Conservation (phyloP, 805 yeast genomes). For the Candida sanyiensis region DNA sequence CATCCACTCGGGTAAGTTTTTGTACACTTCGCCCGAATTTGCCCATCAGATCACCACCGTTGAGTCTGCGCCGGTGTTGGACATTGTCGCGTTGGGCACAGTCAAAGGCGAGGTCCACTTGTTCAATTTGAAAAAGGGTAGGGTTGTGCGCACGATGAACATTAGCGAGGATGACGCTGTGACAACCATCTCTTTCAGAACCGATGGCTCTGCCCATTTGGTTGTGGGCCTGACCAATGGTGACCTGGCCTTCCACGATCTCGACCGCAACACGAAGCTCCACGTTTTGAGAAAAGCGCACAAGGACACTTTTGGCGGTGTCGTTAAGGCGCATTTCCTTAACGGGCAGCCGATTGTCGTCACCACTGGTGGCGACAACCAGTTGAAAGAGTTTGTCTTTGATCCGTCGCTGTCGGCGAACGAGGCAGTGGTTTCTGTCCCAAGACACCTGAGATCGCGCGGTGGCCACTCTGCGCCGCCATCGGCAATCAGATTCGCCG, state of each 20-base stretch:
- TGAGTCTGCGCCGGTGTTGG: slow-evolving; percentile 82
- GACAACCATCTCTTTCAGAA: slow-evolving; percentile 73
- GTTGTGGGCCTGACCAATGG: slow-evolving; percentile 78
- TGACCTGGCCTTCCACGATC: slow-evolving; percentile 79
- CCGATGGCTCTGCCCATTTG: slow-evolving; percentile 82
- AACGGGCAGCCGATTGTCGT: slow-evolving; percentile 90
- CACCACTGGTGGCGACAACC: slow-evolving; percentile 88
- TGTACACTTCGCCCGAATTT: slow-evolving; percentile 54
- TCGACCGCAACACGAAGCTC: slow-evolving; percentile 64
- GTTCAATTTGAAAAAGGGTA: slow-evolving; percentile 64
- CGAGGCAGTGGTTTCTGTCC: slow-evolving; percentile 70
- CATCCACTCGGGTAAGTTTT: slow-evolving; percentile 66
- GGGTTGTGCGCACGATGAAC: slow-evolving; percentile 44
- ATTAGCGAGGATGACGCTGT: slow-evolving; percentile 33
- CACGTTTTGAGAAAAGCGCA: slow-evolving; percentile 74
- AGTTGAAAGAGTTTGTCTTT: slow-evolving; percentile 83
- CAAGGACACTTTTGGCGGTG: slow-evolving; percentile 68
- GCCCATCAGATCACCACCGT: slow-evolving; percentile 58
- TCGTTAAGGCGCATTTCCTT: slow-evolving; percentile 64
- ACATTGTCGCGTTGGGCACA: slow-evolving; percentile 74
- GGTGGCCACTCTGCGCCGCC: slow-evolving; percentile 99
- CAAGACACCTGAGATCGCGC: slow-evolving; percentile 84
- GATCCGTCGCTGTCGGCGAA: slow-evolving; percentile 72
- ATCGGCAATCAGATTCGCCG: slow-evolving; percentile 65
- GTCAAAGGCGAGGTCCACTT: slow-evolving; percentile 59